Base-by-base conservation (phyloP, 2,329 filamentous ascomycete genomes). In the Trichoderma gracile region DNA sequence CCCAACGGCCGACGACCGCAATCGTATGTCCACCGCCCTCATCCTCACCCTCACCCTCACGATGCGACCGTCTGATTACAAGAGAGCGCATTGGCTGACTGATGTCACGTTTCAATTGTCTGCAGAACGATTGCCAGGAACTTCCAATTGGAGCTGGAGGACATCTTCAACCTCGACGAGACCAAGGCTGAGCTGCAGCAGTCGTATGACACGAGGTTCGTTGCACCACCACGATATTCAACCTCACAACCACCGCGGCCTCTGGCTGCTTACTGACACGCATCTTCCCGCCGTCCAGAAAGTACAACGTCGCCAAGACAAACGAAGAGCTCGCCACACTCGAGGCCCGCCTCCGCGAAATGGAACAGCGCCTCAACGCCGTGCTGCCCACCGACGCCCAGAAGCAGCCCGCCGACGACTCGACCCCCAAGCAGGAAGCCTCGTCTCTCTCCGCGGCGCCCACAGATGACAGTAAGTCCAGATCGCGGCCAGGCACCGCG, bases 131-230 rank as follows among this genome's bases (percentile, higher is more conserved):
- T 97, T 78, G 93, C 93, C 61, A 89, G 87, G 71, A 92, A 90
- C 74, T 97, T 97, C 79, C 94, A 92, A 66, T 82, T 87, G 50
- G 91, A 94, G 75, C 83, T 97, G 67, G 90, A 94, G 81, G 89
- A 92, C 75, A 89, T 96, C 71, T 97, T 97, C 81, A 89, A 90
- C 73, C 88, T 97, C 73, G 91, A 95, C 71, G 89, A 88, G 77
- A 89, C 89, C 70, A 74, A 95, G 65, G 86, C 89, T 72, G 85
- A 89, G 67, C 83, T 96, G 42, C 86, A 90, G 72, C 83, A 89
- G 75, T 86, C 90, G 69, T 86, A 97, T 66, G 85, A 92, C 74
- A 85, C 92, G 77, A 94, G 93, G 93, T 97, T 81, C 73, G 88
- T 79, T 49, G 53, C 9, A 5, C 43, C 45, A 49, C 10, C 33